Conservation (phyloP, 805 yeast genomes). For the Maudiozyma pseudohumilis region DNA sequence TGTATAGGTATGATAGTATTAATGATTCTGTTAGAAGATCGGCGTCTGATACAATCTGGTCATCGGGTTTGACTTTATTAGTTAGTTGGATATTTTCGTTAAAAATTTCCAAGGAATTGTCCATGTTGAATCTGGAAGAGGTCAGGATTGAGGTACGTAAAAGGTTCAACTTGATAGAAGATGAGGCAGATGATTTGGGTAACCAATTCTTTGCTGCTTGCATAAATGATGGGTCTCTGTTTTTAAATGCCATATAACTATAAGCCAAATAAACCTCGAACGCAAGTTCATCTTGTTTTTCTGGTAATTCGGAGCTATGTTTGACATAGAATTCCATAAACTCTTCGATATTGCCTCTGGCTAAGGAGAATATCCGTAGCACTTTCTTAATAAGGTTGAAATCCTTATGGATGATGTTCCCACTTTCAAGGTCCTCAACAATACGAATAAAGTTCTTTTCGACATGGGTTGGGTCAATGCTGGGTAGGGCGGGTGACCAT, state of each 20-base stretch:
- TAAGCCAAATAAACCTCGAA: conserved; percentile 33
- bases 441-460: conserved; percentile 9
- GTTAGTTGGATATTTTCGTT: conserved; percentile 36
- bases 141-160: conserved; percentile 36
- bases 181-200: conserved; percentile 19
- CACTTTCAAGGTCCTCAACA: conserved; percentile 23
- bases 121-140: conserved; percentile 31
- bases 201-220: conserved; percentile 33
- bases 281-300: conserved; percentile 35
- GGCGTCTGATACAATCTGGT: conserved; percentile 29
- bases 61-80: conserved; percentile 25
- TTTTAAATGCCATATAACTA: conserved; percentile 33
- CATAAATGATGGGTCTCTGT: conserved; percentile 23
- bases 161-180: conserved; percentile 24
- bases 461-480: conserved; percentile 1
- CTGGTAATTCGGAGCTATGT: conserved; percentile 32
- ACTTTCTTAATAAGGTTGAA: conserved; percentile 15
- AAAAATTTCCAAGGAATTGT: conserved; percentile 34
- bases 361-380: conserved; percentile 15
- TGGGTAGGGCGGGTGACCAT: conserved; percentile 1
- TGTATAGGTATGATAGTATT: conserved; percentile 34
- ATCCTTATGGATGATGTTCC: conserved; percentile 28
- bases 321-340: conserved; percentile 33
- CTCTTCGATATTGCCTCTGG: conserved; percentile 14
- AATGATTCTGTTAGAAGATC: conserved; percentile 40